Percentiles rank a stretch among this genome's conserved stretches.
phyloP scores from a whole-genome alignment of 78 protist genomes.

The Diacronema lutheri region DNA sequence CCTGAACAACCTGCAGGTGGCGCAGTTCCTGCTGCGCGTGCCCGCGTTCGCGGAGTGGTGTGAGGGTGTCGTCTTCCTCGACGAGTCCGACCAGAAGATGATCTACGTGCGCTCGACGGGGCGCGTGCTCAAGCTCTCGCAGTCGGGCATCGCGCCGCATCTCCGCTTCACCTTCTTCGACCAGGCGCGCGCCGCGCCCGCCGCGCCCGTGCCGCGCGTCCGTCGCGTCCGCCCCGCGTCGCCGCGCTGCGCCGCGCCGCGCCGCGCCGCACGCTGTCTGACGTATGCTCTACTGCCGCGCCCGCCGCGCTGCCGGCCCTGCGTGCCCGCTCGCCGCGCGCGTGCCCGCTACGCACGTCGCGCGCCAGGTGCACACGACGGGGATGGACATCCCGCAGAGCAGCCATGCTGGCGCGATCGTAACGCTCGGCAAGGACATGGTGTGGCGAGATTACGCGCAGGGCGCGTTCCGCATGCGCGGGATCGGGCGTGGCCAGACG shows the following conservation, averaged over 20 bases:
- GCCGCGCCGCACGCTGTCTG: background rate
- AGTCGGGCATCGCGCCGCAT: constrained; percentile 44
- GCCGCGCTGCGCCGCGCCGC: background rate
- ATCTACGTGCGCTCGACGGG: constrained; percentile 6
- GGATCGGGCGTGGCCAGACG: constrained; percentile 30
- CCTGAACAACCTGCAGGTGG: constrained; percentile 50
- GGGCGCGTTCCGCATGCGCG: constrained; percentile 48
- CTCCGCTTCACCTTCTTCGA: constrained; percentile 60
- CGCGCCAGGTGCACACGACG: constrained; percentile 71
- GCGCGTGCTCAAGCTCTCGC: constrained; percentile 30
- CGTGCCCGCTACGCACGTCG: background rate
- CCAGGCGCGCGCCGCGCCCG: constrained; percentile 9
- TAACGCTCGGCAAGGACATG: constrained; percentile 78
- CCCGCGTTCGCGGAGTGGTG: constrained; percentile 8
- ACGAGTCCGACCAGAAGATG: constrained; percentile 45
- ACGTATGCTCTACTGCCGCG: background rate
- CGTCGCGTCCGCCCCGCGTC: too few relatives aligned
- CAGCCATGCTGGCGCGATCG: constrained; percentile 56
- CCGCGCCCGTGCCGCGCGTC: background rate
- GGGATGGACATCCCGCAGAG: constrained; percentile 76
- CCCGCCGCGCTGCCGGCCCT: background rate
- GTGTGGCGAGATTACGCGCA: constrained; percentile 39
- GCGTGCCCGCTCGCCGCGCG: too few relatives aligned
- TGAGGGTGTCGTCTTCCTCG: constrained; percentile 69
- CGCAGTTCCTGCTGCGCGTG: constrained; percentile 32